Evolutionary conservation across 345 rosid species (phyloP), one percentile per base, ranked within the genome.

Genomic region (Carallia pectinifolia): DNA sequence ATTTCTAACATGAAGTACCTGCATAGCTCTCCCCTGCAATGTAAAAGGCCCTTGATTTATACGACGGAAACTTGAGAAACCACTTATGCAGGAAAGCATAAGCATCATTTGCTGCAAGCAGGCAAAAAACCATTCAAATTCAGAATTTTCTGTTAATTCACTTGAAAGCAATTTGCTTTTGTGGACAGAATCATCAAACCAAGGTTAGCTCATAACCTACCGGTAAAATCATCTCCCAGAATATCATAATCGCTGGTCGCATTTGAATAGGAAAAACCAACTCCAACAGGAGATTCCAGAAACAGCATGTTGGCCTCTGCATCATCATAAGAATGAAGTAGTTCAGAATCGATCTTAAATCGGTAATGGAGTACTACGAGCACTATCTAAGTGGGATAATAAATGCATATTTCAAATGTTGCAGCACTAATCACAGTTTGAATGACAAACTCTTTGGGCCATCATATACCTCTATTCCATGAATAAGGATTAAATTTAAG

Each of bases 21-120:
- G 98, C 94, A 72, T 93, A 93, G 84, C 98, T 89, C 81, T 93
- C 97, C 58, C 98, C 97, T 6, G 98, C 98, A 65, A 93, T 87
- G 67, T 91, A 91, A 74, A 93, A 89, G 1, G 74, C 55, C 58
- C 85, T 76, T 0, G 60, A 68, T 74, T 72, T 84, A 68, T 87
- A 91, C 2, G 83, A 71, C n/a, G 97, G 98, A 76, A 89, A 93
- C 81, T 81, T 86, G 72, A 81, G 66, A 72, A 91, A 79, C 98
- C 98, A 93, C 39, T 74, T 79, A 56, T 75, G 94, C 53, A 93
- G 86, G 81, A 93, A 91, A 62, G 73, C 65, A 72, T 91, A 91
- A 48, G 96, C 67, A 68, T 93, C 98, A 61, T 83, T 89, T 15
- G 94, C 98, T 68, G 31, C 15, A 66, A 63, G 31, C 54, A 67